Evolutionary conservation across 1,284 basidiomycete genomes (phyloP).

Genomic region (Cystobasidiaceae sp.): DNA sequence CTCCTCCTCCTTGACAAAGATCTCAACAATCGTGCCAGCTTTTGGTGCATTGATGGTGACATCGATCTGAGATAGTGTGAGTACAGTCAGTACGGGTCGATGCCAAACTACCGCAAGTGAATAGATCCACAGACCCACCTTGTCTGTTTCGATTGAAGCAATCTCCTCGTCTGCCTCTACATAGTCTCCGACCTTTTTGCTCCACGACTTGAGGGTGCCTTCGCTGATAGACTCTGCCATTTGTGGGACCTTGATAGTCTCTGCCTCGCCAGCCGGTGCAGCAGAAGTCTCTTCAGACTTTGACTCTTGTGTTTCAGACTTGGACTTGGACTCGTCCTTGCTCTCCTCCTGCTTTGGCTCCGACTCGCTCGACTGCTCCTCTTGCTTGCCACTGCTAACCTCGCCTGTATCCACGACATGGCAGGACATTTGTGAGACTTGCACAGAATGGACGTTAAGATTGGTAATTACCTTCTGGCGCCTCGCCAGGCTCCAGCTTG

Average conservation of each 20-base stretch:
- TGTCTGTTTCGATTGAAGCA: slow-evolving; percentile 98
- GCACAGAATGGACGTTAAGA: background rate
- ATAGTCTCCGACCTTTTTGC: slow-evolving; percentile 85
- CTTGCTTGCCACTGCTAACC: slow-evolving; percentile 9
- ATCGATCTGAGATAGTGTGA: slow-evolving; percentile 64
- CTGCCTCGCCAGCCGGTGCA: slow-evolving; percentile 42
- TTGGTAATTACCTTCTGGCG: background rate
- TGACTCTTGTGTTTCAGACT: no score
- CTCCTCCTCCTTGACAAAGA: slow-evolving; percentile 84
- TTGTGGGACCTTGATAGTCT: slow-evolving; percentile 92
- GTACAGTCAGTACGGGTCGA: no score
- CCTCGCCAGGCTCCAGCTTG: slow-evolving; percentile 59
- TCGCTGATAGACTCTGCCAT: slow-evolving; percentile 99
- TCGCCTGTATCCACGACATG: background rate
- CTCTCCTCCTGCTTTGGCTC: slow-evolving; percentile 6
- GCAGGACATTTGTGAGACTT: background rate
- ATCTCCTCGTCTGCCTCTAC: slow-evolving; percentile 93
- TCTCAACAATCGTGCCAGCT: slow-evolving; percentile 80
- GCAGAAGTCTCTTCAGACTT: slow-evolving; percentile 3
- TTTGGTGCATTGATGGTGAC: slow-evolving; percentile 92
- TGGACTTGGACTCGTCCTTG: no score
- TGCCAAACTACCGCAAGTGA: no score
- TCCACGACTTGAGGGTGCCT: slow-evolving; percentile 93
- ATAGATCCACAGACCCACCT: slow-evolving; percentile 59
- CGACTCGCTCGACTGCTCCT: slow-evolving; percentile 11